Conservation (phyloP, 2,329 filamentous ascomycete genomes). For the Colletotrichum magnum region DNA sequence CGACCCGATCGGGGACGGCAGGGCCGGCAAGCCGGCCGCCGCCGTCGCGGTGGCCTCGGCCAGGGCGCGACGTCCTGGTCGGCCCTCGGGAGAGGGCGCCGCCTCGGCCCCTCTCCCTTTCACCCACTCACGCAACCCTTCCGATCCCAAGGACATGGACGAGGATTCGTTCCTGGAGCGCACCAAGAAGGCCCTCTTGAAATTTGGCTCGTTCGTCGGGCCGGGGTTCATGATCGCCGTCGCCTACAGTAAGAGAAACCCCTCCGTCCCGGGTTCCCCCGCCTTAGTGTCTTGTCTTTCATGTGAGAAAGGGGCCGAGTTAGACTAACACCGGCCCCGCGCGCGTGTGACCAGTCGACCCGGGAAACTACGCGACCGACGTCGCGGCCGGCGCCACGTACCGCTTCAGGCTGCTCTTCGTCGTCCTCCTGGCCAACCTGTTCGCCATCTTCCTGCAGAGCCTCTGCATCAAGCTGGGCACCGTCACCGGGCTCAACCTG, state of each 20-base stretch:
- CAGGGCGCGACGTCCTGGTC: constrained; percentile 33
- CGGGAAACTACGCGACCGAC: constrained; percentile 79
- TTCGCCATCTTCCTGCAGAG: constrained; percentile 80
- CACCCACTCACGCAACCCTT: constrained; percentile 17
- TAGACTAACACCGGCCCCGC: too few species aligned
- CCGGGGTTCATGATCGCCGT: constrained; percentile 77
- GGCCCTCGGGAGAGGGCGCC: constrained; percentile 36
- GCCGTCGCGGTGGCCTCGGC: constrained; percentile 15
- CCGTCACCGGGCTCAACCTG: constrained; percentile 77
- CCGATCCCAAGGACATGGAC: not conserved
- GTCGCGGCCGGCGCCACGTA: constrained; percentile 77
- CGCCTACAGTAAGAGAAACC: constrained; percentile 65
- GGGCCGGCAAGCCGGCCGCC: not conserved
- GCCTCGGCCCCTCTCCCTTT: constrained; percentile 32
- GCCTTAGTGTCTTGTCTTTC: too few species aligned
- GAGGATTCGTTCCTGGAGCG: not conserved
- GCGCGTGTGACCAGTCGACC: constrained; percentile 59
- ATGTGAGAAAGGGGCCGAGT: too few species aligned
- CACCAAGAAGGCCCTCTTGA: constrained; percentile 53
- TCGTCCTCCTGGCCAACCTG: constrained; percentile 77
- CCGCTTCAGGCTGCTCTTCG: constrained; percentile 75
- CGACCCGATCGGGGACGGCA: not conserved
- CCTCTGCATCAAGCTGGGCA: constrained; percentile 78
- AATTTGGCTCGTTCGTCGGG: constrained; percentile 72
- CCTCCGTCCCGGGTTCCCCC: too few species aligned